Evolutionary conservation across 73 alveolate species (phyloP).

Genomic region (Breviolum minutum): DNA sequence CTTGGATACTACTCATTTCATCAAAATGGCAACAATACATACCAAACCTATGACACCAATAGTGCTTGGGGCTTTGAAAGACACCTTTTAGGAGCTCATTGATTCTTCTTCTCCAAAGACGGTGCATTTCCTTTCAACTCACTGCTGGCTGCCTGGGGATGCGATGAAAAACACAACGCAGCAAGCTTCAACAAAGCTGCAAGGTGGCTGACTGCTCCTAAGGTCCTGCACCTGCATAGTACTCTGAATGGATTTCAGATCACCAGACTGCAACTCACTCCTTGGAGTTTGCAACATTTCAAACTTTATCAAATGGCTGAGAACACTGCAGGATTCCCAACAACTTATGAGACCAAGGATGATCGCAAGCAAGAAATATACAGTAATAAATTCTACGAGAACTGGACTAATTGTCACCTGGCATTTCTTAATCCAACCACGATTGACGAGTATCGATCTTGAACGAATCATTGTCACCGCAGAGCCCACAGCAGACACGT

Average conservation of each 20-base stretch:
- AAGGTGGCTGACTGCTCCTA: neutral
- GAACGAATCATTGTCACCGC: constrained; percentile 43
- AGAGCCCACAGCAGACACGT: constrained; percentile 21
- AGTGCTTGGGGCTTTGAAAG: no score
- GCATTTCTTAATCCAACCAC: neutral
- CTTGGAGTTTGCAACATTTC: neutral
- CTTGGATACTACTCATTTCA: no score
- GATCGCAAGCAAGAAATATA: neutral
- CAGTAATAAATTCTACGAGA: no score
- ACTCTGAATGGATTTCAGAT: constrained; percentile 34
- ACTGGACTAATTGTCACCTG: neutral
- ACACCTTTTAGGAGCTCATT: neutral
- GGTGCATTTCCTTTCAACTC: neutral
- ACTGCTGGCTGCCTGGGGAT: constrained; percentile 29
- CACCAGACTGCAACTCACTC: constrained; percentile 26
- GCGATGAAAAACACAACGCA: no score
- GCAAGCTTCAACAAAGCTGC: no score
- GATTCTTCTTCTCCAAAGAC: neutral
- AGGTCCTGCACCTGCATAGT: neutral
- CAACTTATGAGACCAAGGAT: neutral
- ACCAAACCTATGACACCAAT: no score
- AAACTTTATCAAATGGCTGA: neutral
- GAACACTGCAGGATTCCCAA: neutral
- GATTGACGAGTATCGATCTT: neutral
- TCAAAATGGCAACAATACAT: no score